These are phyloP conservation scores for Russula sp. DNA, from an alignment of 768 basidiomycete genomes.

Conservation along the genomic window DNA sequence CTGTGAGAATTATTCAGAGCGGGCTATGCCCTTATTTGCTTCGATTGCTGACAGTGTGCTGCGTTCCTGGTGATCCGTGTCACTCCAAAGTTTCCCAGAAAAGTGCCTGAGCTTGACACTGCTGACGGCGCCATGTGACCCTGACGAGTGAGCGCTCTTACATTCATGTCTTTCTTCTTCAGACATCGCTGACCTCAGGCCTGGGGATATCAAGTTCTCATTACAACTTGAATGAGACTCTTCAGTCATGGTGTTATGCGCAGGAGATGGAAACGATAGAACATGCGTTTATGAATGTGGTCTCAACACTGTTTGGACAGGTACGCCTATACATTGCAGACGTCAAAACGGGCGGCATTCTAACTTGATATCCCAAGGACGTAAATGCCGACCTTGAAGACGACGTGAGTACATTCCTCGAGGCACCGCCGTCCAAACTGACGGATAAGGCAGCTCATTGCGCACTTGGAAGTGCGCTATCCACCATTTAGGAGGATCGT, in stretches of 20 bases:
- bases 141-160: constrained; percentile 19
- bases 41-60: neutral
- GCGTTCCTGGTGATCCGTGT: constrained; percentile 9
- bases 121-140: constrained; percentile 22
- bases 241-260: constrained; percentile 34
- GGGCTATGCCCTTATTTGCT: neutral
- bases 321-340: constrained; percentile 14
- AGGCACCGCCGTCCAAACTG: neutral
- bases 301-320: constrained; percentile 28
- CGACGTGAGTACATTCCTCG: constrained; percentile 17
- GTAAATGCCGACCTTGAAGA: constrained; percentile 27
- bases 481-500: constrained; percentile 31
- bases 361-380: constrained; percentile 15
- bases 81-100: constrained; percentile 27
- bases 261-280: constrained; percentile 32
- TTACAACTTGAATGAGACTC: constrained; percentile 29
- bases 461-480: constrained; percentile 29
- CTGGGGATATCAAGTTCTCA: constrained; percentile 4
- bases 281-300: constrained; percentile 32
- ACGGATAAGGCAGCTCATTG: constrained; percentile 27
- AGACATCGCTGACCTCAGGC: neutral
- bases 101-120: constrained; percentile 30
- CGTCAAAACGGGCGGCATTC: neutral
- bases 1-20: constrained; percentile 20
- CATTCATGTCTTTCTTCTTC: neutral